Evolutionary conservation across 2,329 filamentous ascomycete genomes (phyloP).

Genomic region (Cladosporium sp.): DNA sequence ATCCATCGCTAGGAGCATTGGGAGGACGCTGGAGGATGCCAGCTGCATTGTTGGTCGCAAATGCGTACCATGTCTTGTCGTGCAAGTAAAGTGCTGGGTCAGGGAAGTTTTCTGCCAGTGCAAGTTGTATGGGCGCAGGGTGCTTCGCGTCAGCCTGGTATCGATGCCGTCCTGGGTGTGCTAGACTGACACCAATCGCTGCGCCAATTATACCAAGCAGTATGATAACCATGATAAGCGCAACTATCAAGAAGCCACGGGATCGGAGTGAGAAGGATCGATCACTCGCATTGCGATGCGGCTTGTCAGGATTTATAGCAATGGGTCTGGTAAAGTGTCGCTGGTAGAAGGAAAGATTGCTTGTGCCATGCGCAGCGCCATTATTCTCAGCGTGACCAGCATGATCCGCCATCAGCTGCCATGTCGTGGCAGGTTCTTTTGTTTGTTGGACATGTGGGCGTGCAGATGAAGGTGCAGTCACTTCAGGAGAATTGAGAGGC

Average conservation of each 20-base stretch:
- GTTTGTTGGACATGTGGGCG: neutral
- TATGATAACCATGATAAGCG: conserved; percentile 16
- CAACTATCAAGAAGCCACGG: conserved; percentile 19
- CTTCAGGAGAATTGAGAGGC: neutral
- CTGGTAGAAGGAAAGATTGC: conserved; percentile 21
- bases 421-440: neutral
- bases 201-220: conserved; percentile 22
- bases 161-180: neutral
- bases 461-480: neutral
- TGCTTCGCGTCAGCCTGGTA: neutral
- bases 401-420: neutral
- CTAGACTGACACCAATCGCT: conserved; percentile 20
- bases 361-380: neutral
- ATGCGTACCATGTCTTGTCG: conserved; percentile 36
- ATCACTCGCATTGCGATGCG: neutral
- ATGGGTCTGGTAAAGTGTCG: conserved; percentile 22
- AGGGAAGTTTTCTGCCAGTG: conserved; percentile 34
- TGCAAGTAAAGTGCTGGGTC: conserved; percentile 33
- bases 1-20: conserved; percentile 16
- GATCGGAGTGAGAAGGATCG: conserved; percentile 27
- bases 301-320: conserved; percentile 16
- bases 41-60: conserved; percentile 34
- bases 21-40: conserved; percentile 22
- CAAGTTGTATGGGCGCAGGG: conserved; percentile 19
- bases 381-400: neutral